phyloP scores from a whole-genome alignment of 768 basidiomycete genomes.

The Rhizopogon sp. region DNA sequence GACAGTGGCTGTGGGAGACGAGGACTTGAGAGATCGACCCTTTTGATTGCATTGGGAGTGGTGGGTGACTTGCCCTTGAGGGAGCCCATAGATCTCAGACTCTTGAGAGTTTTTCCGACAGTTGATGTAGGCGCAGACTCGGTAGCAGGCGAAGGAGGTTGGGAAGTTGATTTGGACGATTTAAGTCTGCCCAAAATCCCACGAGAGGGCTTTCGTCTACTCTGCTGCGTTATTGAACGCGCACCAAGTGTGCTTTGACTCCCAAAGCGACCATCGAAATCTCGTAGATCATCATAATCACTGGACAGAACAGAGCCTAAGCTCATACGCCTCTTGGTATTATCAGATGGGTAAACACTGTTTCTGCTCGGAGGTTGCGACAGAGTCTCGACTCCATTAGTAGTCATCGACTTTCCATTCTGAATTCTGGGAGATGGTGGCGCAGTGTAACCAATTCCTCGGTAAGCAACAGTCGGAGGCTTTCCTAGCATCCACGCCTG shows the following conservation, averaged over 20 bases:
- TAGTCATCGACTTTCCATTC: constrained; percentile 15
- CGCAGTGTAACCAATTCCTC: constrained; percentile 81
- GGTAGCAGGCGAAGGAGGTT: constrained; percentile 39
- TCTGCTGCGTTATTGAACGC: constrained; percentile 33
- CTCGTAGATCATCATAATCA: constrained; percentile 83
- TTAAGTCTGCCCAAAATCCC: constrained; percentile 65
- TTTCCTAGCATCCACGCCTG: constrained; percentile 98
- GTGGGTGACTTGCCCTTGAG: constrained; percentile 51
- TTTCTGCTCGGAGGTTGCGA: constrained; percentile 14
- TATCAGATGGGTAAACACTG: constrained; percentile 27
- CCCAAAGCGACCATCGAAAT: constrained; percentile 84
- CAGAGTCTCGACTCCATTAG: constrained; percentile 13
- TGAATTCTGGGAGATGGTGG: constrained; percentile 29
- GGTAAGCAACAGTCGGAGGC: constrained; percentile 77
- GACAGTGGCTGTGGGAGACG: constrained; percentile 48
- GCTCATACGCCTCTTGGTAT: constrained; percentile 57
- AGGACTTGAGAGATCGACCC: constrained; percentile 42
- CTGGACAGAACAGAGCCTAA: constrained; percentile 70
- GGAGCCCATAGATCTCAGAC: constrained; percentile 77
- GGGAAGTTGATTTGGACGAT: constrained; percentile 35
- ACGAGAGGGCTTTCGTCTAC: constrained; percentile 54
- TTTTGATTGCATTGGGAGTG: constrained; percentile 18
- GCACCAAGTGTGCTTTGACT: constrained; percentile 70
- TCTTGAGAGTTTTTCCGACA: constrained; percentile 57
- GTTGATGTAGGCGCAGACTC: constrained; percentile 29